Evolutionary conservation across 2,329 filamentous ascomycete genomes (phyloP), one percentile per base, ranked within the genome.

Genomic region (Chalaropsis ovoidea): DNA sequence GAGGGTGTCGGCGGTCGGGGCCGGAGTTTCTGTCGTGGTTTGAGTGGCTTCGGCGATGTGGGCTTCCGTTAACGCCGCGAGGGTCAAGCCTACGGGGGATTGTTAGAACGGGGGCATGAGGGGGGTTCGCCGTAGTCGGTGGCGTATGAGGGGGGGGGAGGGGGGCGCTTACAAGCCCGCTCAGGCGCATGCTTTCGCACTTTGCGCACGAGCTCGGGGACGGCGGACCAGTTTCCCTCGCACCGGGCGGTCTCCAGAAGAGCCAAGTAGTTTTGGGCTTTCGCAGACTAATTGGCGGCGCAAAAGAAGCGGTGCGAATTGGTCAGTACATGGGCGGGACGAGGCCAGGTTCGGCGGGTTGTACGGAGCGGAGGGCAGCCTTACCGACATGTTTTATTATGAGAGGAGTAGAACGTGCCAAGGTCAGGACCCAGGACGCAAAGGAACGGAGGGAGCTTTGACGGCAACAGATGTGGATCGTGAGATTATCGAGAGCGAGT

Each of bases 171-270:
- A 96, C 93, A 96, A 76, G 84, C 83, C 75, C 89, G 84, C 68
- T 89, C 84, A 49, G 91, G 87, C 71, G 91, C 89, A 81, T 99
- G 93, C 76, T 99, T 97, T 72, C 88, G 88, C 72, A 97, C 83
- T 77, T 99, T 99, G 74, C 93, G 86, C 71, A 94, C 86, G 69
- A 95, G 82, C 77, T 97, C 93, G 31, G 90, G 89, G 39, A 97
- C 82, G 39, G 89, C 85, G 70, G 85, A 81, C 94, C 94, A 99
- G 74, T 86, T 86, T 63, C 88, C 91, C 72, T 93, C 86, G 76
- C 90, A 95, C 72, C 94, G 88, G 70, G 90, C 91, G 70, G 86
- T 82, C 75, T 97, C 90, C 72, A 99, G 84, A 76, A 86, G 84
- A 73, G 83, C 81, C 70, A 96, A 82, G 76, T 97, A 97, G 74